A percentile compares a stretch with the other conserved stretches of the same genome.
phyloP scores from a whole-genome alignment of 2,329 filamentous ascomycete genomes.

The Arthrobotrys sinensis region DNA sequence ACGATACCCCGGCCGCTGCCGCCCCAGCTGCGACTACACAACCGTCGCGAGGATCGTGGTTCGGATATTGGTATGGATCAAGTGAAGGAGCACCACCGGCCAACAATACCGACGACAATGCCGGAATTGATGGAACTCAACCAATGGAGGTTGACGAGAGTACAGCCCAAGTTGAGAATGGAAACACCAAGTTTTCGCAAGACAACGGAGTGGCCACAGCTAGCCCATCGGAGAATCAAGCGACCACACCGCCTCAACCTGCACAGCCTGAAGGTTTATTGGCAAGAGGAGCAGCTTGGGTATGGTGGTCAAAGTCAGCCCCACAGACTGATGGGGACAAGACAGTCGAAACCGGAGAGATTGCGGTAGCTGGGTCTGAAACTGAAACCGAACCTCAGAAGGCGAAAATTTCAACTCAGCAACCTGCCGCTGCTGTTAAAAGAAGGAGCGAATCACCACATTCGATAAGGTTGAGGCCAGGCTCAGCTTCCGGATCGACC shows the following conservation, averaged over 20 bases:
- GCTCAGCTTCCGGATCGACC: constrained; percentile 20
- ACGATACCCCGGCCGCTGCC: background rate
- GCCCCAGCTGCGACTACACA: constrained; percentile 5
- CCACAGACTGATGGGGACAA: constrained; percentile 27
- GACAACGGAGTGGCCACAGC: background rate
- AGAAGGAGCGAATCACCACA: constrained; percentile 33
- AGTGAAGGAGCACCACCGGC: constrained; percentile 3
- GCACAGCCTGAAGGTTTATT: constrained; percentile 36
- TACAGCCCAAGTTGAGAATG: constrained; percentile 6
- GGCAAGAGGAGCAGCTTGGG: constrained; percentile 57
- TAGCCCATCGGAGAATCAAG: background rate
- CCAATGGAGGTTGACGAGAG: background rate
- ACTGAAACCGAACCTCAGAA: constrained; percentile 48
- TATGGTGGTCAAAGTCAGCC: constrained; percentile 52
- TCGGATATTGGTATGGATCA: constrained; percentile 55
- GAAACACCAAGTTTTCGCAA: constrained; percentile 17
- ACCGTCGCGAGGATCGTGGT: constrained; percentile 41
- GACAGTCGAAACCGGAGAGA: constrained; percentile 34
- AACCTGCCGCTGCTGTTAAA: background rate
- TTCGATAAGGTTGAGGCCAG: constrained; percentile 20
- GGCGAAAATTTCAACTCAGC: constrained; percentile 35
- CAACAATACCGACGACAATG: background rate
- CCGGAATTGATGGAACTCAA: background rate
- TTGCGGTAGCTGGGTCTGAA: constrained; percentile 49
- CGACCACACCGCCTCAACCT: constrained; percentile 5